Evolutionary conservation across 441 rosid species (phyloP).

Genomic region (Adansonia madagascariensis): DNA sequence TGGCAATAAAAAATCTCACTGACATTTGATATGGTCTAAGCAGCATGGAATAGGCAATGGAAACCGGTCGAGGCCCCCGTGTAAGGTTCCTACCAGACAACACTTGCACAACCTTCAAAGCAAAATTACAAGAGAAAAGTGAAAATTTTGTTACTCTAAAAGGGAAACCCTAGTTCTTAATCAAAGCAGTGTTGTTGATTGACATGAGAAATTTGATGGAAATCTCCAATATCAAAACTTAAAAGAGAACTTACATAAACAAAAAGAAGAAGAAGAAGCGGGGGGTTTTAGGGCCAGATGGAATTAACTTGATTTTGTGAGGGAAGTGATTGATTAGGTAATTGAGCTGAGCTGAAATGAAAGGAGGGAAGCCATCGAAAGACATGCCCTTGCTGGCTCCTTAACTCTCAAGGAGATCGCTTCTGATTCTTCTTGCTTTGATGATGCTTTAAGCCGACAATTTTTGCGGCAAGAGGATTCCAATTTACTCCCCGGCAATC

Average conservation of each 20-base stretch:
- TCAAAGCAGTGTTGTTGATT: not conserved
- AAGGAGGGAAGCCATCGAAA: conserved; percentile 66
- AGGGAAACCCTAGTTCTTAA: conserved; percentile 22
- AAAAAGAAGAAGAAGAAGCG: no score
- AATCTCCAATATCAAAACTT: not conserved
- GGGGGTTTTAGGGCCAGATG: not conserved
- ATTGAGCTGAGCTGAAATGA: conserved; percentile 78
- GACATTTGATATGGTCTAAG: conserved; percentile 76
- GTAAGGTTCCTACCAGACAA: conserved; percentile 73
- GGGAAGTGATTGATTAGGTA: conserved; percentile 70
- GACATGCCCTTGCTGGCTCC: conserved; percentile 44
- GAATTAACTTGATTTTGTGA: conserved; percentile 60
- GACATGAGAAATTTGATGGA: not conserved
- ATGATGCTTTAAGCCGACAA: not conserved
- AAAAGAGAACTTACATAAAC: no score
- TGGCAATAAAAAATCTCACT: conserved; percentile 34
- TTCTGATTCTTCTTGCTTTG: not conserved
- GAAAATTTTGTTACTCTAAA: not conserved
- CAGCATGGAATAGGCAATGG: conserved; percentile 88
- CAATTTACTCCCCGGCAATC: not conserved
- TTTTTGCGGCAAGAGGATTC: not conserved
- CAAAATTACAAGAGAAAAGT: conserved; percentile 8
- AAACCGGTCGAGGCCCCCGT: conserved; percentile 70
- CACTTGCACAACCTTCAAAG: conserved; percentile 71
- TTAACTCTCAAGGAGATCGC: not conserved